A percentile compares a stretch with the other conserved stretches of the same genome.
Conservation (phyloP, 305 asterid species). For the Ajuga reptans region DNA sequence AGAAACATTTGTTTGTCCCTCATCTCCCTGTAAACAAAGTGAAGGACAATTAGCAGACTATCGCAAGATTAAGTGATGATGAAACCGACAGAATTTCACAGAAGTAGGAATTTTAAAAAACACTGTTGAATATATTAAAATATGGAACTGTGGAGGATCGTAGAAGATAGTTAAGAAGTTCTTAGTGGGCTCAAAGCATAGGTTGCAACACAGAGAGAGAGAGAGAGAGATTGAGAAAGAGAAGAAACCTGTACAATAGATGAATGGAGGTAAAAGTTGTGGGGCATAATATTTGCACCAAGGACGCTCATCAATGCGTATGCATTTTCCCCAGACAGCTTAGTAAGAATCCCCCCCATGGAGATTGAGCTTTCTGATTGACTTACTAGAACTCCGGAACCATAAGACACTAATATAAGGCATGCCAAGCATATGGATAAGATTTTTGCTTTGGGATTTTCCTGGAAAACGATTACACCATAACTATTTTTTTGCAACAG, state of each 20-base stretch:
- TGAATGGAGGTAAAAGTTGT: slow-evolving; percentile 90
- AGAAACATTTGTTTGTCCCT: slow-evolving; percentile 38
- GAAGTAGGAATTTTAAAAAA: background rate
- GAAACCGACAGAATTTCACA: background rate
- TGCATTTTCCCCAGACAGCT: slow-evolving; percentile 75
- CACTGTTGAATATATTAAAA: background rate
- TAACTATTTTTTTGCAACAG: slow-evolving; percentile 17
- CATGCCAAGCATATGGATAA: slow-evolving; percentile 48
- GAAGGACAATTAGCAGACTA: background rate
- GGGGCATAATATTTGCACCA: slow-evolving; percentile 93
- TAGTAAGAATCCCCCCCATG: slow-evolving; percentile 47
- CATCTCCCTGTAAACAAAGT: slow-evolving; percentile 48
- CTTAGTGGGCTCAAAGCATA: background rate
- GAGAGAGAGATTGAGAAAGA: slow-evolving; percentile 14
- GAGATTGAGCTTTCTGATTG: slow-evolving; percentile 58
- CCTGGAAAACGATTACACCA: slow-evolving; percentile 35
- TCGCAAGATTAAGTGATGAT: background rate
- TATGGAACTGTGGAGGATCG: background rate
- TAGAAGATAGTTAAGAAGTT: background rate
- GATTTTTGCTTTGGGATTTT: slow-evolving; percentile 51
- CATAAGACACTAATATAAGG: slow-evolving; percentile 47
- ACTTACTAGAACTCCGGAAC: slow-evolving; percentile 55
- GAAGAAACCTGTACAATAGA: slow-evolving; percentile 69
- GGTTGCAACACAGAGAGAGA: background rate
- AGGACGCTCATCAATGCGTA: slow-evolving; percentile 85